A percentile compares a stretch with the other conserved stretches of the same genome.
Conservation (phyloP, 140 eudicot genomes). For the Oenanthe javanica region DNA sequence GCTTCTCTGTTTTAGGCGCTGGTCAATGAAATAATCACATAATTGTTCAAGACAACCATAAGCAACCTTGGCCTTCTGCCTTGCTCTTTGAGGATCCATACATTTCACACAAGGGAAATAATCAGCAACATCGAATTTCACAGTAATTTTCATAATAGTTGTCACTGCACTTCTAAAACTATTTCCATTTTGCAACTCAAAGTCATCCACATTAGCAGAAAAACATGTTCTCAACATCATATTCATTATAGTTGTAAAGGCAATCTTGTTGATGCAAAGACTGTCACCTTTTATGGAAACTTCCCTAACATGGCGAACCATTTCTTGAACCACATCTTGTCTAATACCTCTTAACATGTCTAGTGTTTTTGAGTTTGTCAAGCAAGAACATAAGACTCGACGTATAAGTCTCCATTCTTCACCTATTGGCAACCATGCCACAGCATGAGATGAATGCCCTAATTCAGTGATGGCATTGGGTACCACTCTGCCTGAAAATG, state of each 20-base stretch:
- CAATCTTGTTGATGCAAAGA: constrained; percentile 30
- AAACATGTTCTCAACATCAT: constrained; percentile 33
- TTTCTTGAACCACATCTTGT: constrained; percentile 13
- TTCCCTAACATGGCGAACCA: constrained; percentile 15
- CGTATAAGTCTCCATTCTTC: constrained; percentile 21
- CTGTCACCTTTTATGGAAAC: constrained; percentile 8
- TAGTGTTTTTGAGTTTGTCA: constrained; percentile 22
- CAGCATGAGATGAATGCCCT: constrained; percentile 4
- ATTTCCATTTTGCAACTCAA: not conserved
- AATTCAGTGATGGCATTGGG: constrained; percentile 21
- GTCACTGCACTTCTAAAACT: constrained; percentile 30
- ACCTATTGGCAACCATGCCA: constrained; percentile 28
- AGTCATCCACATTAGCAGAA: constrained; percentile 26
- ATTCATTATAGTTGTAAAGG: constrained; percentile 31
- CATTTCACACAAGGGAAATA: constrained; percentile 37
- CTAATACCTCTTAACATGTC: constrained; percentile 21
- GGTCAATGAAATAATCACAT: constrained; percentile 12
- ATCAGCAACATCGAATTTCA: constrained; percentile 34
- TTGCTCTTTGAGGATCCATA: constrained; percentile 36
- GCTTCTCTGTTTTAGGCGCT: constrained; percentile 21
- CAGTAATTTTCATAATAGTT: constrained; percentile 34
- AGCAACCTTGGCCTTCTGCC: constrained; percentile 25
- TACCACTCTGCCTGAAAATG: constrained; percentile 27
- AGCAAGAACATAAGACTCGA: constrained; percentile 15
- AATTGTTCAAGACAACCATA: constrained; percentile 30